Base-by-base conservation (phyloP, 2,329 filamentous ascomycete species). In the Tolypocladium endophyticum region DNA sequence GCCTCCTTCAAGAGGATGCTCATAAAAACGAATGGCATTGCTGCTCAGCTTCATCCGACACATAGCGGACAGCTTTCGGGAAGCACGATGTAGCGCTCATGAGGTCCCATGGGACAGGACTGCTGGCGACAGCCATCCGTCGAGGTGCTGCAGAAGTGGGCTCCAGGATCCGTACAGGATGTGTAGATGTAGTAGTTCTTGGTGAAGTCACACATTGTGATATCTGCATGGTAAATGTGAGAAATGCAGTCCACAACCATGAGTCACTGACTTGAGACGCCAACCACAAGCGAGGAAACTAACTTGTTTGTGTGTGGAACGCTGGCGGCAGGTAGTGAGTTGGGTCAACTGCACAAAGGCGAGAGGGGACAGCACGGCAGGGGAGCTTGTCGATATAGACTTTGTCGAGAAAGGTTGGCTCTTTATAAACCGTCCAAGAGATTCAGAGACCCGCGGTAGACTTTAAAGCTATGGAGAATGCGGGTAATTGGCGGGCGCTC, bases 151-250 rank as follows among this genome's bases (percentile, higher is more conserved):
- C 88, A 87, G 73, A 89, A 90, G 71, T 91, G 88, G 20, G 82
- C 79, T 47, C 83, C 84, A 0, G 87, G 87, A 68, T 90, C 86
- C 60, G 80, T 73, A 68, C 88, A 91, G 52, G 83, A 80, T 60
- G 85, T 86, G 75, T 90, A 90, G 72, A 91, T 86, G 74, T 89
- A 90, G 72, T 87, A 90, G 73, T 89, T 89, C 68, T 87, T 88
- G 68, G 85, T 87, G 69, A 87, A 89, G 71, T 84, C 78, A 69
- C 82, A 85, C 82, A 85, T 83, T 61, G 35, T 76, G 68, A 60
- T 52, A 56, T 55, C 56, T 61, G 58, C 56, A 56, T 12, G 30
- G n/a, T 2, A 33, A n/a, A 1, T 20, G 50, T 53, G 50, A 53
- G 50, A 52, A 53, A 18, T 33, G 28, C 14, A 25, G 45, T 47